Conservation (phyloP, 2,329 filamentous ascomycete species). For the Aspergillus felis region DNA sequence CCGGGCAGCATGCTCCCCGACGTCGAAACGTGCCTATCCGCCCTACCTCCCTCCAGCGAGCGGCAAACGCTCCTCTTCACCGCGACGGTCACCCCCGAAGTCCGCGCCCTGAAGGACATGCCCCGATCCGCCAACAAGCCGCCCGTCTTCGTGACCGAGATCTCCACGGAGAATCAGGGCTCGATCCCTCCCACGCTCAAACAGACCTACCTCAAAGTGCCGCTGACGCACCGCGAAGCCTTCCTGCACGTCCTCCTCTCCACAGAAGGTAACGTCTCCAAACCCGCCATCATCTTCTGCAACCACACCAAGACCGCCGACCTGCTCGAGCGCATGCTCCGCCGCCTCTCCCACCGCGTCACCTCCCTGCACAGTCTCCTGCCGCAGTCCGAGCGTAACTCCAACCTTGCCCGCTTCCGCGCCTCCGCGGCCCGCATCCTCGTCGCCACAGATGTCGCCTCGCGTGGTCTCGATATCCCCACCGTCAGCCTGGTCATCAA, state of each 20-base stretch:
- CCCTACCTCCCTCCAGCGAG: constrained; percentile 70
- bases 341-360: constrained; percentile 81
- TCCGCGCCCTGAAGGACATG: constrained; percentile 77
- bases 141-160: constrained; percentile 83
- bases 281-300: constrained; percentile 87
- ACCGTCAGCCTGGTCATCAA: constrained; percentile 88
- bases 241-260: constrained; percentile 87
- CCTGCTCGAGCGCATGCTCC: constrained; percentile 81
- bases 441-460: constrained; percentile 91
- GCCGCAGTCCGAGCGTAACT: constrained; percentile 75
- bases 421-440: constrained; percentile 83
- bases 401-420: constrained; percentile 88
- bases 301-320: constrained; percentile 88
- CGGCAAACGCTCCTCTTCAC: constrained; percentile 96
- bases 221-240: constrained; percentile 88
- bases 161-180: constrained; percentile 65
- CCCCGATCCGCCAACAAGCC: constrained; percentile 65
- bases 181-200: constrained; percentile 73
- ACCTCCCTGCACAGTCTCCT: constrained; percentile 87
- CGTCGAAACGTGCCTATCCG: constrained; percentile 79
- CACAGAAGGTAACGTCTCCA: constrained; percentile 69
- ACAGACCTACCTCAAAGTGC: constrained; percentile 83
- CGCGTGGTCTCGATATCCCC: constrained; percentile 91
- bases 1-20: constrained; percentile 91
- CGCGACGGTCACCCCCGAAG: constrained; percentile 89